phyloP scores from a whole-genome alignment of 1,139 yeast genomes.

The Blastobotrys niveus region DNA sequence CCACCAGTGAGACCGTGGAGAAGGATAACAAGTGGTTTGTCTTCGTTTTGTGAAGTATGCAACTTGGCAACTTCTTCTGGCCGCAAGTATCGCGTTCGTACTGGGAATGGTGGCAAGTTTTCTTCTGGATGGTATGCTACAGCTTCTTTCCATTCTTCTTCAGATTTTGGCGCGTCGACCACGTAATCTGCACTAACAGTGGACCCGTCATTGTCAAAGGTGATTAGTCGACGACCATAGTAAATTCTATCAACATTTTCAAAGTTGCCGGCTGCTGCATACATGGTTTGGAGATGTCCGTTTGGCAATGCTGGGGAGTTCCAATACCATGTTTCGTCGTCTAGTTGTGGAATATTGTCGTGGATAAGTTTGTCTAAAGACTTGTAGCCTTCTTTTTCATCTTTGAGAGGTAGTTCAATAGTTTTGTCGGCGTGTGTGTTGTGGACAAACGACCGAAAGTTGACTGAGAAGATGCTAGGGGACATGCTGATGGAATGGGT shows the following conservation, averaged over 20 bases:
- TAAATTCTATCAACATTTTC: constrained; percentile 50
- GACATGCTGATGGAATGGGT: too few species aligned
- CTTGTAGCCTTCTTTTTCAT: constrained; percentile 24
- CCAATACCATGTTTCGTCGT: constrained; percentile 45
- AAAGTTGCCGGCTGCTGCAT: constrained; percentile 52
- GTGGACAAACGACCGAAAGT: constrained; percentile 17
- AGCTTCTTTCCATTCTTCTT: constrained; percentile 45
- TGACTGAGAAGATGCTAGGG: constrained; percentile 10
- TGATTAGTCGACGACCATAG: constrained; percentile 71
- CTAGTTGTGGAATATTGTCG: constrained; percentile 42
- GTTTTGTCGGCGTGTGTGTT: constrained; percentile 19
- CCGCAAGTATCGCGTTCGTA: constrained; percentile 67
- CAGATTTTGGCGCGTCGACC: constrained; percentile 43
- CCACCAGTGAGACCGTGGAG: constrained; percentile 91
- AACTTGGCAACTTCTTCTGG: constrained; percentile 42
- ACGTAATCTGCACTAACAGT: constrained; percentile 75
- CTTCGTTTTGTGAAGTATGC: constrained; percentile 33
- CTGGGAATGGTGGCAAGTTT: constrained; percentile 69
- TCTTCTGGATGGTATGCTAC: constrained; percentile 54
- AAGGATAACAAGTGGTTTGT: constrained; percentile 61
- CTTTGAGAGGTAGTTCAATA: constrained; percentile 35
- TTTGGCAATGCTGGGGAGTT: constrained; percentile 61
- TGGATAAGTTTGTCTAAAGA: constrained; percentile 40
- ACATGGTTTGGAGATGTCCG: constrained; percentile 72
- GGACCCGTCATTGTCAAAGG: constrained; percentile 55